Conservation (phyloP, 805 yeast genomes). For the Kuraishia piskuri region DNA sequence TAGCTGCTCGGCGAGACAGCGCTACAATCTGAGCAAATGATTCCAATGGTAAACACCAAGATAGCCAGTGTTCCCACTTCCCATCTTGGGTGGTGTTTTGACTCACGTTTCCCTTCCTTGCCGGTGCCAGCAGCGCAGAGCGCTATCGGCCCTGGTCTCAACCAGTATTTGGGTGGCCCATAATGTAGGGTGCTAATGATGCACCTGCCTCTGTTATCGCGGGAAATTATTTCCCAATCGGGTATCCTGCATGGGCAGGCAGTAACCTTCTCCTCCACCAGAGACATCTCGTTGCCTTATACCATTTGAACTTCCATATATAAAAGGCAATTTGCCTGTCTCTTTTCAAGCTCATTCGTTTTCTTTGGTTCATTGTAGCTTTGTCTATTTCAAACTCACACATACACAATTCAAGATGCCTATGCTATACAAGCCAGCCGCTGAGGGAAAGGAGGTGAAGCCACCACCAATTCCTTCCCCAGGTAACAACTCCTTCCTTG, state of each 20-base stretch:
- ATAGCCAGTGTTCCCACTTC: neutral
- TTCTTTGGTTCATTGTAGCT: neutral
- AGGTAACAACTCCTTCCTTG: constrained; percentile 62
- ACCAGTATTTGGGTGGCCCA: no score
- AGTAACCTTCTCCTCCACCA: neutral
- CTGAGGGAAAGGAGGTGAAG: constrained; percentile 41
- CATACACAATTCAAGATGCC: constrained; percentile 32
- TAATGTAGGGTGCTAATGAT: neutral
- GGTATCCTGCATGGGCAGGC: neutral
- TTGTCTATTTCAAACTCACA: neutral
- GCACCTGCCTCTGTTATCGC: neutral
- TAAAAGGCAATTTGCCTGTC: neutral
- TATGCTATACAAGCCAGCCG: constrained; percentile 42
- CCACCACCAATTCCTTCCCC: constrained; percentile 57
- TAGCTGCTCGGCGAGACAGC: no score
- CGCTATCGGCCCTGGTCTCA: neutral
- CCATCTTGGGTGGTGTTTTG: neutral
- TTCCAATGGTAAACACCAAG: no score
- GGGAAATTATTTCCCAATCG: neutral
- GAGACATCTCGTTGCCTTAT: neutral
- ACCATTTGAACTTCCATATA: neutral
- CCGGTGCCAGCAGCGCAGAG: neutral
- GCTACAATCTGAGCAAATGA: no score
- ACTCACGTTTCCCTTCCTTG: neutral
- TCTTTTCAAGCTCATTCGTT: neutral